Evolutionary conservation across 352 stramenopile genomes (phyloP), one percentile per base, ranked within the genome.

Genomic region (Pythium folliculosum): DNA sequence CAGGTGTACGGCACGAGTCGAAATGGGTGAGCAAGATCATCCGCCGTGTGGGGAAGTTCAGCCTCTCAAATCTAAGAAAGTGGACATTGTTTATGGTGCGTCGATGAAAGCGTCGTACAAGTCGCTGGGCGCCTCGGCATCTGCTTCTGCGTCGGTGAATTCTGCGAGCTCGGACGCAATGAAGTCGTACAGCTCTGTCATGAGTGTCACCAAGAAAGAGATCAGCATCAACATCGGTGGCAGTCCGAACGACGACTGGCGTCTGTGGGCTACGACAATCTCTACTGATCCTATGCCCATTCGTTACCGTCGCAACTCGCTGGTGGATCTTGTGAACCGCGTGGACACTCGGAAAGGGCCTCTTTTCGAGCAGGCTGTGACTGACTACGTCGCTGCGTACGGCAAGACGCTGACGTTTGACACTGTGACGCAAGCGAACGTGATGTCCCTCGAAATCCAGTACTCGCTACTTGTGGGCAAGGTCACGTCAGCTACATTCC

Each of bases 21-120:
- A 73, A 56, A 77, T 77, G 66, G 70, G 66, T 4, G 67, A n/a
- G 67, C 57, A 74, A 77, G 58, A 70, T 76, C 44, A 63, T 73
- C 22, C 70, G 67, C n/a, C 66, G 71, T 4, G 52, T 73, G 10
- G 71, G 71, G 59, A 77, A 23, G 69, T 73, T 21, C 55, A 60
- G 44, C 35, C 63, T 19, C 54, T 75, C 6, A 37, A 75, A 59
- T 69, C 47, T 35, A 77, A 77, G 55, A 74, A 71, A 44, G 70
- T 77, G 10, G 70, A 76, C 30, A 65, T 73, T 7, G 56, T 54
- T 1, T 76, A 76, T 45, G 70, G 70, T 8, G 65, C 70, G 17
- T 76, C 70, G n/a, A 68, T 76, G 65, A 76, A 76, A 50, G 70
- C 65, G 9, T 76, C 70, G 14, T 76, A 76, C 60, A 73, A 70